Evolutionary conservation across 805 yeast species (phyloP).

Genomic region (Candida parachauliodes): DNA sequence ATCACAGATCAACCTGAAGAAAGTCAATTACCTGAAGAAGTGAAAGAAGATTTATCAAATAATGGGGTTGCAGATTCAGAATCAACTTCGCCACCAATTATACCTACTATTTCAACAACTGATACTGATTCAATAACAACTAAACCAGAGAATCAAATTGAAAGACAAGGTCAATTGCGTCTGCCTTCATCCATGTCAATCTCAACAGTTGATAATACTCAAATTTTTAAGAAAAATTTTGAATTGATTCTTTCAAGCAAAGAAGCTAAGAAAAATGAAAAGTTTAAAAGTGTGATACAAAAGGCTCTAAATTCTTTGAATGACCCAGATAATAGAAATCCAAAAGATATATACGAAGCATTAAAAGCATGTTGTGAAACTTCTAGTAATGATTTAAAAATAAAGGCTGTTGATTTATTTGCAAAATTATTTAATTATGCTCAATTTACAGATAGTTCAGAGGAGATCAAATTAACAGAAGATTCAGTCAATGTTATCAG

Average conservation of each 20-base stretch:
- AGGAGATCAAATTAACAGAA: slow-evolving; percentile 62
- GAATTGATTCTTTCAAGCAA: slow-evolving; percentile 54
- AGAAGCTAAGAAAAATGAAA: slow-evolving; percentile 55
- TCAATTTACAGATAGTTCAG: slow-evolving; percentile 58
- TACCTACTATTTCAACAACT: slow-evolving; percentile 8
- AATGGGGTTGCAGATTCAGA: slow-evolving; percentile 2
- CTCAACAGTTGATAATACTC: slow-evolving; percentile 20
- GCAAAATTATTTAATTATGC: slow-evolving; percentile 88
- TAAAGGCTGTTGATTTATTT: slow-evolving; percentile 76
- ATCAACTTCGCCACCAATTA: not conserved
- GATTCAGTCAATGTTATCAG: slow-evolving; percentile 82
- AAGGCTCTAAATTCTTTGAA: slow-evolving; percentile 42
- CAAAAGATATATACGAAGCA: slow-evolving; percentile 68
- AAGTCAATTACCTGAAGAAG: slow-evolving; percentile 2
- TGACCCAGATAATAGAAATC: slow-evolving; percentile 38
- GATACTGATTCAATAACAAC: not conserved
- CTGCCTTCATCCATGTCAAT: slow-evolving; percentile 15
- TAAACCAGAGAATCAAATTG: not conserved
- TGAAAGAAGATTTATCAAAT: slow-evolving; percentile 2
- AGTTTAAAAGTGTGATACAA: slow-evolving; percentile 32
- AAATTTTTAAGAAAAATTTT: slow-evolving; percentile 50
- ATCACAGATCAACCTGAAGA: slow-evolving; percentile 1
- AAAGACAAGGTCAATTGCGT: slow-evolving; percentile 12
- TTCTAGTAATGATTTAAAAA: slow-evolving; percentile 58
- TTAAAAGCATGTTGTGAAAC: slow-evolving; percentile 72